Base-by-base conservation (phyloP, 2,329 filamentous ascomycete species). In the Tolypocladium pustulatum region DNA sequence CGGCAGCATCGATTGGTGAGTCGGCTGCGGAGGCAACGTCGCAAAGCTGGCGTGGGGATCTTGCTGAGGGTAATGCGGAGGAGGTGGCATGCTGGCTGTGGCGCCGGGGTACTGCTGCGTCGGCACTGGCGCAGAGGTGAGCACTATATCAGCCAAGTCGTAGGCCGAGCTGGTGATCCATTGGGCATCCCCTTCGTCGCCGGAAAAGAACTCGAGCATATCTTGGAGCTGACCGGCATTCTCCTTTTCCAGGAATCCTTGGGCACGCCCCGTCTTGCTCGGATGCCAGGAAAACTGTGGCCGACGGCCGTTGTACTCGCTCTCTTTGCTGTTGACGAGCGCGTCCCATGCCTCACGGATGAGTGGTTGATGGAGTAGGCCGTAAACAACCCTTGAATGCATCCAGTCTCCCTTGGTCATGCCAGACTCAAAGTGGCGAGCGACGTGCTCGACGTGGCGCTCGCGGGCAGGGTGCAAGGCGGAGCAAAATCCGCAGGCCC, bases 401-500 rank as follows among this genome's bases (percentile, higher is more conserved):
- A 85, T 83, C 85, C 85, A 88, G 64, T 88, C 84, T 25, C 76
- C 75, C 65, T 85, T 84, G 61, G 82, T 84, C 70, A 83, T 79
- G 56, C 82, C 81, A 22, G 76, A 75, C 67, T 87, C 85, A 65
- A 86, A 88, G 64, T 88, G 85, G n/a, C 79, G 75, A 25, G 84
- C 84, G 38, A 88, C 83, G 63, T 88, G 85, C 66, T 87, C 83
- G 61, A 87, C 85, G 65, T 87, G 82, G 58, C 85, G 83, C 67
- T 87, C 84, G 63, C 84, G 82, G 15, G 83, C 82, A 20, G 82
- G 79, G 59, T 86, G 78, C 49, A 87, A 76, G 20, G 80, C 81
- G 4, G 81, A 84, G 65, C 85, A 88, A 71, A 88, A 87, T 32
- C 85, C 85, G 63, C 85, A 88, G 1, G 84, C 85, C 81, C 84